Conservation (phyloP, 352 stramenopile genomes). For the Pythium scleroteichum region DNA sequence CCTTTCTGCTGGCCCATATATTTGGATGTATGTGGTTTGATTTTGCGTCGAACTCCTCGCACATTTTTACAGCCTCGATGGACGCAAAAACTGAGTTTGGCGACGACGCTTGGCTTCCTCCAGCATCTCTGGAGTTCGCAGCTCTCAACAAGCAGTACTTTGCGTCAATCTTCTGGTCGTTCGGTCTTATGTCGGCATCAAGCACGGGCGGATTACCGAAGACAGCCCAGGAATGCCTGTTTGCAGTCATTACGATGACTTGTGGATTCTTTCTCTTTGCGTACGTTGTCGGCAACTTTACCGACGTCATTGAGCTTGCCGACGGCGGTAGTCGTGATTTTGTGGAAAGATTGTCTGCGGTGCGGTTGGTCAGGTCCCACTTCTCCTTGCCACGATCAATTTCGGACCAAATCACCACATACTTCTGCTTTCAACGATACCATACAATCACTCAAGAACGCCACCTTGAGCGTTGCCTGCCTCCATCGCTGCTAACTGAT, state of each 20-base stretch:
- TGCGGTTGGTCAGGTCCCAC: conserved; percentile 43
- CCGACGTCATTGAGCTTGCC: conserved; percentile 44
- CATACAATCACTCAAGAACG: conserved; percentile 59
- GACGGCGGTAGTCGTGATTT: conserved; percentile 57
- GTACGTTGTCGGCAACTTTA: conserved; percentile 51
- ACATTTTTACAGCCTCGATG: conserved; percentile 20
- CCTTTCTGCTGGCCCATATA: conserved; percentile 48
- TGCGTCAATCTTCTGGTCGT: conserved; percentile 41
- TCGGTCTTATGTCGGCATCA: conserved; percentile 46
- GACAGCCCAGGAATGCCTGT: conserved; percentile 34
- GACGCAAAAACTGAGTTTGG: conserved; percentile 36
- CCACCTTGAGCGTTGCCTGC: conserved; percentile 43
- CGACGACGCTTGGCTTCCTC: conserved; percentile 39
- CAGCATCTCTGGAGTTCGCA: conserved; percentile 29
- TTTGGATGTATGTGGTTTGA: conserved; percentile 60
- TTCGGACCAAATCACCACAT: conserved; percentile 42
- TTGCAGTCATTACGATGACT: conserved; percentile 45
- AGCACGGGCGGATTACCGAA: conserved; percentile 41
- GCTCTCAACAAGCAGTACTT: conserved; percentile 34
- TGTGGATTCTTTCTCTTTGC: conserved; percentile 47
- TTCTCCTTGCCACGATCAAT: conserved; percentile 42
- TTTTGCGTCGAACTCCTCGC: conserved; percentile 45
- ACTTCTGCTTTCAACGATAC: conserved; percentile 52
- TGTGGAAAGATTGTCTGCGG: conserved; percentile 42
- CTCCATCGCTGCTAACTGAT: conserved; percentile 53